Conservation (phyloP, 225 moss, liverwort and hornwort species). For the Marchantia polymorpha region DNA sequence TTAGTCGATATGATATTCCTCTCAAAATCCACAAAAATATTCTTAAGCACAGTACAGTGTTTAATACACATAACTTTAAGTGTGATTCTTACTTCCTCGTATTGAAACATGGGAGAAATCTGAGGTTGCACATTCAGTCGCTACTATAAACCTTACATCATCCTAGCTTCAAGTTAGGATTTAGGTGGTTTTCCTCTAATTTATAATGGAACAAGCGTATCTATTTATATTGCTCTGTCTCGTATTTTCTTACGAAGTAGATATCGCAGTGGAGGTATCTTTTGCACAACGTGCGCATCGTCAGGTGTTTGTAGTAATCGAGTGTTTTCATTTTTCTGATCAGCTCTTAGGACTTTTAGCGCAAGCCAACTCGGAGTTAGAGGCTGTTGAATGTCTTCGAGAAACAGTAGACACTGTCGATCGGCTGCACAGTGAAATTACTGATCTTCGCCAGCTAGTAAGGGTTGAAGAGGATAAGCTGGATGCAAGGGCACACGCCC, state of each 20-base stretch:
- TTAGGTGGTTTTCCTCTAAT: background rate
- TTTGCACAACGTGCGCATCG: background rate
- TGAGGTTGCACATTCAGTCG: no score
- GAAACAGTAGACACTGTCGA: constrained; percentile 73
- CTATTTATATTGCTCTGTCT: background rate
- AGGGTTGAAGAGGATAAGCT: constrained; percentile 65
- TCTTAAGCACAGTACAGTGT: background rate
- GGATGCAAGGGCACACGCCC: constrained; percentile 57
- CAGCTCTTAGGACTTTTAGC: constrained; percentile 82
- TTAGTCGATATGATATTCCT: background rate
- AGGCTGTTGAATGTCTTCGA: constrained; percentile 63
- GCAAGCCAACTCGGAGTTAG: constrained; percentile 70
- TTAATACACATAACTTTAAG: no score
- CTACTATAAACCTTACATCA: no score
- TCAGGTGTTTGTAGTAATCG: background rate
- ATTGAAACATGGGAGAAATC: no score
- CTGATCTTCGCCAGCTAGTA: constrained; percentile 69
- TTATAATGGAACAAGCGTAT: background rate
- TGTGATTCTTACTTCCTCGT: no score
- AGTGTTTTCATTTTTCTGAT: constrained; percentile 30
- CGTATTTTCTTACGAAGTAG: background rate
- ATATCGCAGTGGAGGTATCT: background rate
- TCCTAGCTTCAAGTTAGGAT: no score
- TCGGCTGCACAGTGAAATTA: constrained; percentile 73
- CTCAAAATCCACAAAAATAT: background rate